These are phyloP conservation scores for Cylindrodendrum hubeiense DNA, from an alignment of 2,329 filamentous ascomycete species.

Conservation along the genomic window DNA sequence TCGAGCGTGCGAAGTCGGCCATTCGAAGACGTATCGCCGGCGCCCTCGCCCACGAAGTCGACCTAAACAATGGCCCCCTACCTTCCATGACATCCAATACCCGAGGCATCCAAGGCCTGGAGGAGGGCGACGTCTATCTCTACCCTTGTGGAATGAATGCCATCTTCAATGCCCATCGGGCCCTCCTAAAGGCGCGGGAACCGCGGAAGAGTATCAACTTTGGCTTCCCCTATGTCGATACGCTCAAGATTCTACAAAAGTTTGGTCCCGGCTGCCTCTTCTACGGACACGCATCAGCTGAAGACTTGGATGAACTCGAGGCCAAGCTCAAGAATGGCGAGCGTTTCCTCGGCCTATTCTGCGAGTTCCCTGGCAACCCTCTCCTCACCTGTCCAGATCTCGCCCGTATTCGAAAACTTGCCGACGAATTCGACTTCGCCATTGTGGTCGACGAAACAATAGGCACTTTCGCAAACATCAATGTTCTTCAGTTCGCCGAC, in stretches of 20 bases:
- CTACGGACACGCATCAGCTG: slow-evolving; percentile 82
- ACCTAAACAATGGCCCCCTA: slow-evolving; percentile 51
- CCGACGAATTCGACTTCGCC: slow-evolving; percentile 87
- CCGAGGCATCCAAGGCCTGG: slow-evolving; percentile 73
- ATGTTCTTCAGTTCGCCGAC: slow-evolving; percentile 90
- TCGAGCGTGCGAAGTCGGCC: slow-evolving; percentile 85
- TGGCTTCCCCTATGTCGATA: slow-evolving; percentile 98
- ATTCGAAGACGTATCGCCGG: slow-evolving; percentile 91
- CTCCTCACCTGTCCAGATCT: slow-evolving; percentile 88
- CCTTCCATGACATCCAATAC: slow-evolving; percentile 55
- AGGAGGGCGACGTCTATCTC: slow-evolving; percentile 89
- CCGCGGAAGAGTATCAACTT: slow-evolving; percentile 85
- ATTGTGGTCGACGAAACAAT: slow-evolving; percentile 97
- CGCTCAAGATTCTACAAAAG: slow-evolving; percentile 93
- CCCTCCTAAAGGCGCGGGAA: slow-evolving; percentile 74
- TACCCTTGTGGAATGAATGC: slow-evolving; percentile 94
- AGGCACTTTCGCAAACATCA: slow-evolving; percentile 95
- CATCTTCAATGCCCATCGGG: slow-evolving; percentile 89
- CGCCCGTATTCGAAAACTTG: slow-evolving; percentile 80
- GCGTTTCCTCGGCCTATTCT: slow-evolving; percentile 85
- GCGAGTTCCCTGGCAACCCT: slow-evolving; percentile 95
- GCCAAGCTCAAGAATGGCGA: slow-evolving; percentile 77
- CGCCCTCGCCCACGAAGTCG: slow-evolving; percentile 79
- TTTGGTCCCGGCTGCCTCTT: slow-evolving; percentile 92
- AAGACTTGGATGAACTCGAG: slow-evolving; percentile 89